Conservation (phyloP, 345 rosid genomes). For the Eucalyptus fibrosa region DNA sequence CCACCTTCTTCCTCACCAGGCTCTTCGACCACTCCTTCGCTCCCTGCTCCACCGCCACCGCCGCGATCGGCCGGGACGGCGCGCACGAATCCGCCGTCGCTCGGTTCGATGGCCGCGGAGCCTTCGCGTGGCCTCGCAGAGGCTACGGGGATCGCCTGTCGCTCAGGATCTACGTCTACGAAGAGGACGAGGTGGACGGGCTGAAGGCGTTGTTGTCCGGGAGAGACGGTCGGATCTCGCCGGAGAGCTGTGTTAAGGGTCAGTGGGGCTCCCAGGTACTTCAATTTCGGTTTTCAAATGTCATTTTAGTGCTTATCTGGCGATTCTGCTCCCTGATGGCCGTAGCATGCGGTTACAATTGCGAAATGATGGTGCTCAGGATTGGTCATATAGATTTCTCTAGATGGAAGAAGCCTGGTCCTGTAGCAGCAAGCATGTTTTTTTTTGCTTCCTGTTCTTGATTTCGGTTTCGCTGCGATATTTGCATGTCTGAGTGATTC, state of each 20-base stretch:
- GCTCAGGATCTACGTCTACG: conserved; percentile 81
- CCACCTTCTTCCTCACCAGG: conserved; percentile 80
- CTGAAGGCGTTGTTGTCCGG: conserved; percentile 60
- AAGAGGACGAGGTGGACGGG: conserved; percentile 79
- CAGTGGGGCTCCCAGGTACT: conserved; percentile 97
- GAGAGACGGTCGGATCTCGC: conserved; percentile 41
- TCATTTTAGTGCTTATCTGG: background rate
- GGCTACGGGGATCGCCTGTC: conserved; percentile 57
- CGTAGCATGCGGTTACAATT: background rate
- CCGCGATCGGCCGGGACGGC: background rate
- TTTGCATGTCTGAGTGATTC: background rate
- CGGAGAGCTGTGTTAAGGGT: conserved; percentile 65
- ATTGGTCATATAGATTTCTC: background rate
- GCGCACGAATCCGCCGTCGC: background rate
- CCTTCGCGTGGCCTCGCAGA: conserved; percentile 42
- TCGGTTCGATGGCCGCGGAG: background rate
- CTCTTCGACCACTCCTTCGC: conserved; percentile 53
- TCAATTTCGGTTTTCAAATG: background rate
- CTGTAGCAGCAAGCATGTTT: background rate
- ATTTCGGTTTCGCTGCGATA: background rate
- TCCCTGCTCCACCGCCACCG: conserved; percentile 11
- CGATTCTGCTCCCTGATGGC: background rate
- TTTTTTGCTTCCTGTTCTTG: background rate
- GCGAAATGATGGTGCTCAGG: background rate
- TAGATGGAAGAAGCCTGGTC: background rate